Evolutionary conservation across 2,329 filamentous ascomycete species (phyloP).

Genomic region (Cercospora brassicicola): DNA sequence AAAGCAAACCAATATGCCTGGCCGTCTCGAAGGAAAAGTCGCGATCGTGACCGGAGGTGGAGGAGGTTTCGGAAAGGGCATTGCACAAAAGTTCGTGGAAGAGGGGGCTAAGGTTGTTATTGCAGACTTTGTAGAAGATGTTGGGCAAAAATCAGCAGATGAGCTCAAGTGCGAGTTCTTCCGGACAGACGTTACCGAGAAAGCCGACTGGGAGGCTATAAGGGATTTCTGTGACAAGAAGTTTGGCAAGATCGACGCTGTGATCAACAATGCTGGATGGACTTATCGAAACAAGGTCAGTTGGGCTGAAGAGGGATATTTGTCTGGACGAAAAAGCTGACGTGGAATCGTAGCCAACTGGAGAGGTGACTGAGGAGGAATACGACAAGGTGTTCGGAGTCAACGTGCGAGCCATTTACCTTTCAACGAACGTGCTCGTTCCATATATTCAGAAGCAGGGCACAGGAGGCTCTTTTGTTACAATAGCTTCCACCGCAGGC

Average conservation of each 20-base stretch:
- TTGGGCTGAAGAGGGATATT: neutral
- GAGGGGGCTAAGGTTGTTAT: slow-evolving; percentile 64
- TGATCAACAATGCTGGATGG: slow-evolving; percentile 63
- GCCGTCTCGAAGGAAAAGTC: slow-evolving; percentile 28
- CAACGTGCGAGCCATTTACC: slow-evolving; percentile 67
- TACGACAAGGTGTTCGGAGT: slow-evolving; percentile 67
- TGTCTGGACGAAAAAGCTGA: neutral
- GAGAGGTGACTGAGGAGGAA: slow-evolving; percentile 64
- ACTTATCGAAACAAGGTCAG: slow-evolving; percentile 58
- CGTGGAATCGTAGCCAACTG: slow-evolving; percentile 48
- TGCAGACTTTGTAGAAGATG: slow-evolving; percentile 59
- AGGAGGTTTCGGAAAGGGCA: slow-evolving; percentile 64
- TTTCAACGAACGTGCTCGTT: slow-evolving; percentile 60
- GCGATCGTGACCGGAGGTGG: slow-evolving; percentile 60
- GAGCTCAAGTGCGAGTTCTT: slow-evolving; percentile 48
- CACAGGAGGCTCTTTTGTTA: slow-evolving; percentile 62
- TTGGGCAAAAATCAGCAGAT: slow-evolving; percentile 55
- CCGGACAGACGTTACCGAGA: slow-evolving; percentile 55
- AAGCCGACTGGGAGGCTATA: slow-evolving; percentile 55
- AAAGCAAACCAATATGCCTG: slow-evolving; percentile 14
- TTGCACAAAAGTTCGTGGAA: slow-evolving; percentile 58
- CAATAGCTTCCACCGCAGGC: slow-evolving; percentile 65
- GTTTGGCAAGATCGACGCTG: slow-evolving; percentile 57
- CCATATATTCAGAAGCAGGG: slow-evolving; percentile 61
- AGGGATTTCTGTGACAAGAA: slow-evolving; percentile 49